Base-by-base conservation (phyloP, 257 asterid species). In the Solanum clarkiae region DNA sequence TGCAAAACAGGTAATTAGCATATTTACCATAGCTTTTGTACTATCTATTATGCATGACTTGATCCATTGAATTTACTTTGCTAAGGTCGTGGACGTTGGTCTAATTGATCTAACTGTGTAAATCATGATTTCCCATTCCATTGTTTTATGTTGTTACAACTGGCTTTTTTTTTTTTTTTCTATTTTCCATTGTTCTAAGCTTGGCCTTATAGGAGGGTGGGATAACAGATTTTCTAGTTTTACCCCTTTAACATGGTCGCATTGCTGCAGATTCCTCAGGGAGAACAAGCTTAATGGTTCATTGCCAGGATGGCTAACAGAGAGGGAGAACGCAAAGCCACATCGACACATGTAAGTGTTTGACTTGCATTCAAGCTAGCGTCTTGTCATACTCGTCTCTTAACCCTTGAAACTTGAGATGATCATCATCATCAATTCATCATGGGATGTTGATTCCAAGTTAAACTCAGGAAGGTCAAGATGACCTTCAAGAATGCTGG, bases 401-500 rank as follows among this genome's bases (percentile, higher is more conserved):
- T 15, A 92, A 84, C 42, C 87, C 88, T 80, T 29, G 29, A 29
- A 29, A 29, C 29, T 29, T 29, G 29, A 88, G 16, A 24, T 44
- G 56, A 13, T 45, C 59, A 45, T 93, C 95, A 69, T 85, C 90
- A 13, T 36, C 40, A 36, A 36, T 2, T 36, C 40, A 36, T 83
- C 86, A 86, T 86, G 75, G 47, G 88, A 72, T 71, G 68, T 83
- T 53, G 95, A 90, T 45, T 90, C 89, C 87, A 88, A 74, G 87
- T 81, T 75, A 36, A 88, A 87, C 57, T 91, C 94, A 57, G 87
- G 89, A 51, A 88, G 74, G 55, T 85, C 84, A 77, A 80, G 63
- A 26, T 84, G 51, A 53, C 93, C 94, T 90, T 89, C 89, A 45
- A 93, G 94, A 90, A 92, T 88, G 66, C 89, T 83, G 26, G 89